Evolutionary conservation across 306 rosid genomes (phyloP).

Genomic region (Urtica urens): DNA sequence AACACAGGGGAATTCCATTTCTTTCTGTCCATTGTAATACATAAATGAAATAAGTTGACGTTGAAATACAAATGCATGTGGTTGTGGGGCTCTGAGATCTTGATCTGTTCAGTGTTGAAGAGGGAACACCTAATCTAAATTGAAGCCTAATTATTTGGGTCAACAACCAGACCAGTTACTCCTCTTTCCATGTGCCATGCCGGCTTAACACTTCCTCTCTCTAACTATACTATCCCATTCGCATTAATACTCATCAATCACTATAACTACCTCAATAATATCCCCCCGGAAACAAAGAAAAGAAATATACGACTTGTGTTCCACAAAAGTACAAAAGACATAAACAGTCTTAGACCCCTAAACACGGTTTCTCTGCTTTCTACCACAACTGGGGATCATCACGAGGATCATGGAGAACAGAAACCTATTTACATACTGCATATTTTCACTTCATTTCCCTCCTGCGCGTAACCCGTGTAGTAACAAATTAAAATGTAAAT

Average conservation of each 20-base stretch:
- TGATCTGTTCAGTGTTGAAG: background rate
- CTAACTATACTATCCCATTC: background rate
- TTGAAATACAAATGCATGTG: conserved; percentile 13
- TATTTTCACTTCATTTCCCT: background rate
- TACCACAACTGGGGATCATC: background rate
- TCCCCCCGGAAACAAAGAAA: conserved; percentile 1
- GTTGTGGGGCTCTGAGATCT: conserved; percentile 7
- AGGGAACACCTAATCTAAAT: conserved; percentile 13
- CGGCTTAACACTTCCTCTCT: background rate
- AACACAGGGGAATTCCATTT: conserved; percentile 1
- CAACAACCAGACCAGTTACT: conserved; percentile 2
- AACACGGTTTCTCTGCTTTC: no score
- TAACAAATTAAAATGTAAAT: background rate
- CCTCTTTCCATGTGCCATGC: conserved; percentile 12
- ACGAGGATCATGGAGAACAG: background rate
- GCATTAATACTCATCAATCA: background rate
- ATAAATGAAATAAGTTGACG: no score
- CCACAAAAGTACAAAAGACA: background rate
- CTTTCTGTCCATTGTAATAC: background rate
- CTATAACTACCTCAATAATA: background rate
- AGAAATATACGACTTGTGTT: no score
- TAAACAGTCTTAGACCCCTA: background rate
- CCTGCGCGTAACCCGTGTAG: background rate
- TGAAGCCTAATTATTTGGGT: conserved; percentile 13
- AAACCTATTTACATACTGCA: no score